Base-by-base conservation (phyloP, 2,329 filamentous ascomycete species). In the Chaetomium olivaceum region DNA sequence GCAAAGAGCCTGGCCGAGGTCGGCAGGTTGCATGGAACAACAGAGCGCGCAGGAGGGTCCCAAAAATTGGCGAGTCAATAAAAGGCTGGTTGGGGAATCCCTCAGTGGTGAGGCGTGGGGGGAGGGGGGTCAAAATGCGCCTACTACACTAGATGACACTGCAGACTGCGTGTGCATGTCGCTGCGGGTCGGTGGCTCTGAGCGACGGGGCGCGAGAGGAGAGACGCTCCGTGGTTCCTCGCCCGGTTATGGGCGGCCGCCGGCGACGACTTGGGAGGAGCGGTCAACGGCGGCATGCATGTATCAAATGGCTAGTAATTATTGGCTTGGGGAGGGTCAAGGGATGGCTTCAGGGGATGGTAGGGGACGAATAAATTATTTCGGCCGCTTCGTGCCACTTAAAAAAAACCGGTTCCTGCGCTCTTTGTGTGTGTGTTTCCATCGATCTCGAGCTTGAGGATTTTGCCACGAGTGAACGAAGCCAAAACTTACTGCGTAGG, bases 61-160 rank as follows among this genome's bases (percentile, higher is more conserved):
- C 50, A n/a, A 51, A 51, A 61, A 43, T 39, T 33, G 58, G 51
- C 50, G 52, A 21, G 51, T 63, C 50, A 25, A 57, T 31, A 36
- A 61, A 64, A 50, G 11, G 52, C 51, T 39, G 50, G 27, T 27
- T 57, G 33, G 36, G 36, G 23, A 36, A 31, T 31, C 52, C 14
- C 36, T 52, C 50, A 11, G n/a, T 36, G 29, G 50, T 6, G 16
- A 36, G 29, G 31, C 19, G 9, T n/a, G 19, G 29, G 2, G 33
- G 33, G 8, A 3, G 8, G 33, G 6, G 19, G 29, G 6, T 31
- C 33, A 21, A 33, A 62, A 39, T 9, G 25, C 25, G 39, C 16
- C 23, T 19, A 9, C 23, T 19, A 9, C 7, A 29, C 27, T 29
- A 9, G 36, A 29, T 58, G 55, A 29, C 36, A 48, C 56, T 9